A percentile compares a stretch with the other conserved stretches of the same genome.
These are phyloP conservation scores for Nakaseomyces uthaithaninus DNA, from an alignment of 1,139 yeast species.

Conservation along the genomic window DNA sequence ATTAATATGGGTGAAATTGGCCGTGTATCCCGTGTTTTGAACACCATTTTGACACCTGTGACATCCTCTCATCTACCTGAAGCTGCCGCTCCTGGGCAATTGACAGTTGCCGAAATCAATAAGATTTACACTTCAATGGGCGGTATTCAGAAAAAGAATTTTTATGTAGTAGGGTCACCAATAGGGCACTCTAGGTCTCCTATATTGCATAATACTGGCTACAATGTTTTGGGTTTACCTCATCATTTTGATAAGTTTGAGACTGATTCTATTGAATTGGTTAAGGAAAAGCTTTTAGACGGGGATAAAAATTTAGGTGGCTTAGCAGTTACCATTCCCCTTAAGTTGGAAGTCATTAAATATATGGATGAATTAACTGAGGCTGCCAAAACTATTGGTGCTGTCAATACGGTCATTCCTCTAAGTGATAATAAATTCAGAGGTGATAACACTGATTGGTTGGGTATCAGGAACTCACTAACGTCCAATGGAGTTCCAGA, in stretches of 20 bases:
- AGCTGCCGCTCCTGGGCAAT: constrained; percentile 73
- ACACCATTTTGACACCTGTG: constrained; percentile 72
- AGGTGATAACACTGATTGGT: constrained; percentile 96
- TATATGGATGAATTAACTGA: constrained; percentile 56
- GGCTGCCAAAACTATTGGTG: constrained; percentile 76
- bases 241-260: constrained; percentile 62
- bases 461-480: constrained; percentile 72
- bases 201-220: constrained; percentile 69
- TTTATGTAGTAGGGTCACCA: constrained; percentile 77
- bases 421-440: constrained; percentile 45
- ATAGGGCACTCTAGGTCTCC: constrained; percentile 86
- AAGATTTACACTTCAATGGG: constrained; percentile 55
- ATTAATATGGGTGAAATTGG: constrained; percentile 76
- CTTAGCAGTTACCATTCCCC: constrained; percentile 83
- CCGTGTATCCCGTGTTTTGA: constrained; percentile 69
- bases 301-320: constrained; percentile 61
- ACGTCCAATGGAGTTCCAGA: constrained; percentile 52
- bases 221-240: constrained; percentile 67
- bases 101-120: constrained; percentile 56
- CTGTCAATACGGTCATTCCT: constrained; percentile 80
- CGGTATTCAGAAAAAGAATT: constrained; percentile 46
- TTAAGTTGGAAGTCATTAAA: constrained; percentile 70
- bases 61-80: constrained; percentile 58
- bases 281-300: constrained; percentile 42
- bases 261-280: constrained; percentile 51